These are phyloP conservation scores for Camellia granthamiana DNA, from an alignment of 148 eudicot species.

Conservation along the genomic window DNA sequence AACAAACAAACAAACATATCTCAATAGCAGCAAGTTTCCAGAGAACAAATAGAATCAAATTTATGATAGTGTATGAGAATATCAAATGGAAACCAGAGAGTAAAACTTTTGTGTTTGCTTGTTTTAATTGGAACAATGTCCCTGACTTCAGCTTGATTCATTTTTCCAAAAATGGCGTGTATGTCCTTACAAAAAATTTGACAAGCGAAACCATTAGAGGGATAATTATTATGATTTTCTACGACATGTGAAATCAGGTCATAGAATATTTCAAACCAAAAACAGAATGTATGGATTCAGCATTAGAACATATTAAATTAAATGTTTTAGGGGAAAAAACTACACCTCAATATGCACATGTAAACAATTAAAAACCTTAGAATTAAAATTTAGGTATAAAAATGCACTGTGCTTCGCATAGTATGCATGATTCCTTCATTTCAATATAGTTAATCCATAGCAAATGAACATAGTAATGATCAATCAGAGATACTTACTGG, in stretches of 20 bases:
- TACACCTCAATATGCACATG: neutral
- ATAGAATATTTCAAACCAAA: neutral
- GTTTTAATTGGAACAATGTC: neutral
- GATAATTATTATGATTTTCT: no score
- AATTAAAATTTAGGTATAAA: neutral
- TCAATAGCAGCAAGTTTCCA: no score
- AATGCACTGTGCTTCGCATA: neutral
- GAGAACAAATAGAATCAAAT: no score
- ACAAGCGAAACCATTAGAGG: neutral
- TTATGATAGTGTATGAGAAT: no score
- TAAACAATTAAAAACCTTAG: neutral
- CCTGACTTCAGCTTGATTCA: neutral
- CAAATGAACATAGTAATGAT: neutral
- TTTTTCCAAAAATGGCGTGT: neutral
- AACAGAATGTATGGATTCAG: neutral
- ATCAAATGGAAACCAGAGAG: no score
- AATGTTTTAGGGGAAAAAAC: neutral
- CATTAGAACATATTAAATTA: neutral
- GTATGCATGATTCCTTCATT: neutral
- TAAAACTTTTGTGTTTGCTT: neutral
- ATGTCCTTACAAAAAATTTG: neutral
- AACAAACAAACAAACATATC: no score
- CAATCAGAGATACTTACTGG: conserved; percentile 41
- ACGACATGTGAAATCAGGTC: no score
- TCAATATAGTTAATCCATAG: neutral